Conservation (phyloP, 768 basidiomycete genomes). For the Lactifluus rugatus region DNA sequence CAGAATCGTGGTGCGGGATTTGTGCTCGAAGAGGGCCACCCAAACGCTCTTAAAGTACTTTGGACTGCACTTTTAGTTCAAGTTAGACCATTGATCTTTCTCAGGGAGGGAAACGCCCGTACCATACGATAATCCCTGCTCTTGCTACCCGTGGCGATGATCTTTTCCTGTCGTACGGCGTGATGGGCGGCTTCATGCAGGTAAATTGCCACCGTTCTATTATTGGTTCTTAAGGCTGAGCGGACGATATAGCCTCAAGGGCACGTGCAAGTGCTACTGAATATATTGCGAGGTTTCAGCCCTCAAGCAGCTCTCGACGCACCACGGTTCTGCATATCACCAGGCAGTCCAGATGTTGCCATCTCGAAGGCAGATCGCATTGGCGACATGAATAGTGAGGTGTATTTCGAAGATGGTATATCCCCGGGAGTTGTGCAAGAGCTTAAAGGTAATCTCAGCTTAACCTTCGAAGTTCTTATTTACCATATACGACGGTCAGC, state of each 20-base stretch:
- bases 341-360: not conserved
- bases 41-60: slow-evolving; percentile 70
- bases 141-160: slow-evolving; percentile 71
- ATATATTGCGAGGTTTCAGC: slow-evolving; percentile 79
- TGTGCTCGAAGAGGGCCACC: slow-evolving; percentile 66
- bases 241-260: slow-evolving; percentile 66
- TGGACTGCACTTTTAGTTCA: not conserved
- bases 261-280: slow-evolving; percentile 89
- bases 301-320: slow-evolving; percentile 73
- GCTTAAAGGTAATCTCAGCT: slow-evolving; percentile 44
- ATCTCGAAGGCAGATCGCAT: slow-evolving; percentile 22
- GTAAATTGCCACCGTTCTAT: slow-evolving; percentile 25
- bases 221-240: not conserved
- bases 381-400: slow-evolving; percentile 95
- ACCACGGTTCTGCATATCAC: slow-evolving; percentile 7
- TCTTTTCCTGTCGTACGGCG: slow-evolving; percentile 80
- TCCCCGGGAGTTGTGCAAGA: slow-evolving; percentile 47
- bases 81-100: not conserved
- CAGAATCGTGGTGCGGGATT: slow-evolving; percentile 92
- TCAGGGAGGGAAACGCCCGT: slow-evolving; percentile 74
- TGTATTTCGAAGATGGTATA: slow-evolving; percentile 51
- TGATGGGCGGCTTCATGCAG: slow-evolving; percentile 92
- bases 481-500: slow-evolving; percentile 31
- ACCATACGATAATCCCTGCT: slow-evolving; percentile 93
- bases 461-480: slow-evolving; percentile 1